A percentile compares a stretch with the other conserved stretches of the same genome.
phyloP scores from a whole-genome alignment of 202 grass and related monocot genomes.

The Tripidium arundinaceum region DNA sequence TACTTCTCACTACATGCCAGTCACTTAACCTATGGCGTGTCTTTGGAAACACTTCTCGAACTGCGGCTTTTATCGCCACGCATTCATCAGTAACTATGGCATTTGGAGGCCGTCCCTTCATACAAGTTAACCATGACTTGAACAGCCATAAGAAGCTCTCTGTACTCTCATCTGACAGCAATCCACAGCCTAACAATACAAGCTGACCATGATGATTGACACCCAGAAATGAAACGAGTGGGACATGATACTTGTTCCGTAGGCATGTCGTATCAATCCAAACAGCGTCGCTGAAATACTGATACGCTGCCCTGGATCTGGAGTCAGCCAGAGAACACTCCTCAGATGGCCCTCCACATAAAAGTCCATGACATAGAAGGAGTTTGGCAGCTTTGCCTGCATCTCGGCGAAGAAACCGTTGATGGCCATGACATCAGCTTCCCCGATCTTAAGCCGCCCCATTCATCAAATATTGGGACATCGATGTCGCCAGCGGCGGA shows the following conservation, averaged over 20 bases:
- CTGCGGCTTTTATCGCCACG: conserved; percentile 47
- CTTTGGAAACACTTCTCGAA: conserved; percentile 56
- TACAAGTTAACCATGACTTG: conserved; percentile 69
- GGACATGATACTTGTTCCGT: conserved; percentile 42
- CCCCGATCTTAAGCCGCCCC: conserved; percentile 61
- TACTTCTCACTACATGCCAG: conserved; percentile 55
- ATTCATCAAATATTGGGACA: conserved; percentile 44
- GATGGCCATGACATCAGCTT: conserved; percentile 55
- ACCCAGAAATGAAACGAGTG: conserved; percentile 57
- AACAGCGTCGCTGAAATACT: conserved; percentile 56
- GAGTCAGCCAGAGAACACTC: conserved; percentile 69
- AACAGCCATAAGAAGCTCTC: conserved; percentile 64
- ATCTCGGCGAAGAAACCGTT: conserved; percentile 59
- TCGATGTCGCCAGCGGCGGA: conserved; percentile 18
- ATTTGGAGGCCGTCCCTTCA: conserved; percentile 51
- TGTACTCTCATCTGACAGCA: conserved; percentile 65
- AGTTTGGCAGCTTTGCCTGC: conserved; percentile 65
- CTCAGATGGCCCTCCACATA: conserved; percentile 59
- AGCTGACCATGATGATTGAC: conserved; percentile 61
- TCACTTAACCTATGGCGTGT: conserved; percentile 55
- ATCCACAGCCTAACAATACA: conserved; percentile 59
- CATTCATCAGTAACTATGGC: conserved; percentile 71
- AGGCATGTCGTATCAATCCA: conserved; percentile 55
- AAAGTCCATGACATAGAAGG: conserved; percentile 70
- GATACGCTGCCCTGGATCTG: conserved; percentile 47